A percentile compares a stretch with the other conserved stretches of the same genome.
These are phyloP conservation scores for Aspergillus sp. DNA, from an alignment of 2,329 filamentous ascomycete genomes.

Conservation along the genomic window DNA sequence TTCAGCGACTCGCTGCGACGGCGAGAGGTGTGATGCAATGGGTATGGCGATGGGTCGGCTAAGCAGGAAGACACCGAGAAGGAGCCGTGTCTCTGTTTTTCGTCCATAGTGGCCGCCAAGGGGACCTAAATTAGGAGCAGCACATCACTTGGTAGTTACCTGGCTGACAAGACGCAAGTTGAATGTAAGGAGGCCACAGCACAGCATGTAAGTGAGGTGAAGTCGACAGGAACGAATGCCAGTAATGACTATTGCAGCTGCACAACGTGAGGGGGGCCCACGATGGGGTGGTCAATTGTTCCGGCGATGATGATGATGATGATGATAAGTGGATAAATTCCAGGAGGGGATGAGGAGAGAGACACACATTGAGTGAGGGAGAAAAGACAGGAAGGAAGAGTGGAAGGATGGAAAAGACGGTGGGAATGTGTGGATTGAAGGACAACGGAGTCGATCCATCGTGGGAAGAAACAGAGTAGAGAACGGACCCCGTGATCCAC, in stretches of 20 bases:
- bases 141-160: background rate
- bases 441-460: too few species aligned
- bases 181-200: background rate
- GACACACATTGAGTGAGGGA: background rate
- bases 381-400: background rate
- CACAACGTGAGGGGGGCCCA: too few species aligned
- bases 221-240: background rate
- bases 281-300: background rate
- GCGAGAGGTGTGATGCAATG: slow-evolving; percentile 12
- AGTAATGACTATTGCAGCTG: background rate
- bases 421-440: too few species aligned
- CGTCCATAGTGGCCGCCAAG: background rate
- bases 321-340: background rate
- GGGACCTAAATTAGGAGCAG: background rate
- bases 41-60: slow-evolving; percentile 18
- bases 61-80: slow-evolving; percentile 17
- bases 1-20: slow-evolving; percentile 13
- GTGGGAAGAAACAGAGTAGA: background rate
- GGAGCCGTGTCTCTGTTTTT: slow-evolving; percentile 17
- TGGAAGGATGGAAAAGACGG: background rate
- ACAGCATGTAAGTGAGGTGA: background rate
- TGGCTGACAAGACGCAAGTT: slow-evolving; percentile 14
- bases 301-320: background rate
- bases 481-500: background rate
- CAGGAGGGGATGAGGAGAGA: background rate